Evolutionary conservation across 2,329 filamentous ascomycete genomes (phyloP), one percentile per base, ranked within the genome.

Genomic region (Allantophomopsis cytisporea): DNA sequence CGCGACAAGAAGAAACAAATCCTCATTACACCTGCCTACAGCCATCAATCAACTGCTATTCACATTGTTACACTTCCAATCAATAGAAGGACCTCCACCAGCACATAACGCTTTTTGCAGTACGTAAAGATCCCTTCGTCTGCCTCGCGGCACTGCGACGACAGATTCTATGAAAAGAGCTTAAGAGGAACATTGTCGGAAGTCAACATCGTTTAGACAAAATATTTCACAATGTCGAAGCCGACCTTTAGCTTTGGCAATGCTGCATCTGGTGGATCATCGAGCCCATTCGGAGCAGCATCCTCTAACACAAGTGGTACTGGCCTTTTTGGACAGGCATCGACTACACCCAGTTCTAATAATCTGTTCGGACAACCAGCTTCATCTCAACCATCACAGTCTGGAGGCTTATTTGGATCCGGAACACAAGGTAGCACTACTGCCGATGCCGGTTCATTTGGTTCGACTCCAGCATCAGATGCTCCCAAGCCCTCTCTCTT

Each of bases 401-500:
- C 35, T 16, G 31, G 37, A 13, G 31, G 37, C 23, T 12, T 39
- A 20, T 42, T 39, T 20, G 39, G 31, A 35, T 42, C 36, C 31
- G 17, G 31, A 21, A 34, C 17, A 15, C 28, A 32, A 37, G 20
- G 20, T 20, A 28, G 18, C 11, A 17, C 33, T 17, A 14, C 41
- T 15, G 5, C 37, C 21, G 15, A 7, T 31, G 23, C 36, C 7
- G 21, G 21, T n/a, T 15, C 23, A 14, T 38, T 38, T 31, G 36
- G 36, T 11, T 20, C 18, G 18, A 21, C 21, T 14, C 14, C 15
- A n/a, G 35, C 36, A 31, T 39, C 41, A 23, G 50, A 53, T 32
- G 46, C 57, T 17, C 48, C 63, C 17, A 43, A 47, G 7, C 68
- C 70, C 50, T 60, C 60, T 8, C 16, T 36, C 12, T 71, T 71